Base-by-base conservation (phyloP, 805 yeast genomes). In the Nakazawaea pomicola region DNA sequence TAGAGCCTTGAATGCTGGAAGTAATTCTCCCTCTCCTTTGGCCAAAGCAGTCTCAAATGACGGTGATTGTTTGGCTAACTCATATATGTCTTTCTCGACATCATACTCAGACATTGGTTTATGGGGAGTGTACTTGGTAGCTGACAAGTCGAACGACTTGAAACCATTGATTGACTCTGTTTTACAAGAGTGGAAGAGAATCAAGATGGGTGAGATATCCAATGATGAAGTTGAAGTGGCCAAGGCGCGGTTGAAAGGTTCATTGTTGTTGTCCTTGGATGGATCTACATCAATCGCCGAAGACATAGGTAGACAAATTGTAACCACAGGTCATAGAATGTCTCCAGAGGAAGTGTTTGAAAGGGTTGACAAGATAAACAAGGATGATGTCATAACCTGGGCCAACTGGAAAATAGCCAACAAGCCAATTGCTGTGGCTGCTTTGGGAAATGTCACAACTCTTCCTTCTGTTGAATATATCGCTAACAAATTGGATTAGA, bases 251-350 rank as follows among this genome's bases (percentile, higher is more conserved):
- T 71, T 93, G 49, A 90, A 91, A 65, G 98, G 98, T 1, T 86
- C 96, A 0, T 69, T 93, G 41, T 71, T 93, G 38, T 69, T 93
- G 43, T 85, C 96, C 5, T 70, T 93, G 34, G 99, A 93, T 61
- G 96, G 96, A 47, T 81, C 96, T 11, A 89, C 98, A 6, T 91
- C 97, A 6, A 79, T 89, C 37, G 97, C 97, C 24, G 99, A 93
- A 65, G 98, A 93, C 62, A 88, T 93, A 52, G 99, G 99, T 20
- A 81, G 99, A 63, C 99, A 93, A 62, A 71, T 93, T 42, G 95
- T 93, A 33, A 91, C 96, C 40, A 90, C 98, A 3, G 99, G 99
- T 23, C 73, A 66, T 52, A 68, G 88, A 52, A 67, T 82, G 49
- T 64, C 83, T 6, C 89, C 93, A 4, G 84, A 80, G 56, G 87